Evolutionary conservation across 495 filamentous ascomycete genomes (phyloP), one percentile per base, ranked within the genome.

Genomic region (Hypoxylon fuscum): DNA sequence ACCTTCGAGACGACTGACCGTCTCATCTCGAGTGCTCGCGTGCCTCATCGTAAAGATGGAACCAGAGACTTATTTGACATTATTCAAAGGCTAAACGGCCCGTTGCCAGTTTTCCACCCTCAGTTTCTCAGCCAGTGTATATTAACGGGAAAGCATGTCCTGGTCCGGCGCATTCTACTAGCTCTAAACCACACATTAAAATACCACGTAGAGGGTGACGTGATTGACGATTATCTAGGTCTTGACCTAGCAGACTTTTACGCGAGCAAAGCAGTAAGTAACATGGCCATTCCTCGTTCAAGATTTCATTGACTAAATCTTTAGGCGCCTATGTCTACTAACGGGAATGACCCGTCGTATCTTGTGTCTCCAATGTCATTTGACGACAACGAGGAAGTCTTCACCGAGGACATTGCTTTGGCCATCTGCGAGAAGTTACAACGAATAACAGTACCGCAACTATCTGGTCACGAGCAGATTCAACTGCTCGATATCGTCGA

Each of bases 61-160:
- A 70, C 66, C 29, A 72, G 81, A 68, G 87, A 94, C 68, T 73
- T 97, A 11, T 96, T 96, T 63, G 87, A 92, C 5, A 83, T 93
- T 10, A 89, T 96, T 21, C 88, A 88, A 51, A 79, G 88, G 42
- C 74, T 98, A 34, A 97, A 97, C 68, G 91, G 91, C 0, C 90
- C 93, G 12, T 77, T 97, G 25, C 94, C 96, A 4, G 84, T 96
- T 6, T 99, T 93, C 68, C 95, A 99, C 64, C 96, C 96, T 6
- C 92, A 96, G 66, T 92, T 96, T 60, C 72, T 99, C 6, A 87
- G 89, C 55, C 93, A 97, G 71, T 93, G 90, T 62, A 93, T 97
- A 21, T 80, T 96, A 5, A 81, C 88, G 15, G 94, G 93, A 2
- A 96, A 96, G 71, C 84, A 83, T 25, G 72, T 69, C 14, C 67